Evolutionary conservation across 257 asterid genomes (phyloP).

Genomic region (Mentha longifolia): DNA sequence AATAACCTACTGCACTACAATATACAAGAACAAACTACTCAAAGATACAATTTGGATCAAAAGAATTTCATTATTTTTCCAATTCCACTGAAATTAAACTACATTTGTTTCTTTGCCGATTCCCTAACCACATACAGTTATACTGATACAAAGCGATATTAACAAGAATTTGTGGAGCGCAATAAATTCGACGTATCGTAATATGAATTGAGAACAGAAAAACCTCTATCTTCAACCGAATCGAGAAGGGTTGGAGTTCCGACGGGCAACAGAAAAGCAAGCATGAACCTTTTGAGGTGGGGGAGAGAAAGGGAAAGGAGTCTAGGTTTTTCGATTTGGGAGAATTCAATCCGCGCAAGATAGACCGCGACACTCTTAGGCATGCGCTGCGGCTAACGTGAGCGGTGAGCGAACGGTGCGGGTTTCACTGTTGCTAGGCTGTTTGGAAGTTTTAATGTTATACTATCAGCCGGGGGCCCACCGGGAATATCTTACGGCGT

Average conservation of each 20-base stretch:
- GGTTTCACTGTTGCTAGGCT: slow-evolving; percentile 34
- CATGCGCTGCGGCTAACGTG: slow-evolving; percentile 31
- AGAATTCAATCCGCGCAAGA: slow-evolving; percentile 42
- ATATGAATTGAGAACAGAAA: slow-evolving; percentile 2
- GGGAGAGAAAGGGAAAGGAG: slow-evolving; percentile 24
- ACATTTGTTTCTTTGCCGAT: slow-evolving; percentile 25
- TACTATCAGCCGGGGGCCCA: slow-evolving; percentile 23
- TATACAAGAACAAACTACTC: slow-evolving; percentile 24
- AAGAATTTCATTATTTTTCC: slow-evolving; percentile 11
- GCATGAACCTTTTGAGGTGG: slow-evolving; percentile 30
- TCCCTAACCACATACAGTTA: neutral
- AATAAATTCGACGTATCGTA: slow-evolving; percentile 7
- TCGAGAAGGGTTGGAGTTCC: slow-evolving; percentile 39
- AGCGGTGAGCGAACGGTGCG: slow-evolving; percentile 37
- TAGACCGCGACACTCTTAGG: slow-evolving; percentile 28
- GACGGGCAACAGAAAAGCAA: slow-evolving; percentile 33
- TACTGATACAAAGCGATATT: neutral
- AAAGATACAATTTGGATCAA: slow-evolving; percentile 3
- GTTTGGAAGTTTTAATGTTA: slow-evolving; percentile 8
- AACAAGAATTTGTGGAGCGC: slow-evolving; percentile 30
- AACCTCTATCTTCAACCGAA: slow-evolving; percentile 41
- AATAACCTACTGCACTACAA: slow-evolving; percentile 31
- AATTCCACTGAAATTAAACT: slow-evolving; percentile 33
- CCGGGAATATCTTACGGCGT: neutral
- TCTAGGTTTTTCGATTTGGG: slow-evolving; percentile 55